Evolutionary conservation across 2,329 filamentous ascomycete species (phyloP).

Genomic region (Didymella keratinophila): DNA sequence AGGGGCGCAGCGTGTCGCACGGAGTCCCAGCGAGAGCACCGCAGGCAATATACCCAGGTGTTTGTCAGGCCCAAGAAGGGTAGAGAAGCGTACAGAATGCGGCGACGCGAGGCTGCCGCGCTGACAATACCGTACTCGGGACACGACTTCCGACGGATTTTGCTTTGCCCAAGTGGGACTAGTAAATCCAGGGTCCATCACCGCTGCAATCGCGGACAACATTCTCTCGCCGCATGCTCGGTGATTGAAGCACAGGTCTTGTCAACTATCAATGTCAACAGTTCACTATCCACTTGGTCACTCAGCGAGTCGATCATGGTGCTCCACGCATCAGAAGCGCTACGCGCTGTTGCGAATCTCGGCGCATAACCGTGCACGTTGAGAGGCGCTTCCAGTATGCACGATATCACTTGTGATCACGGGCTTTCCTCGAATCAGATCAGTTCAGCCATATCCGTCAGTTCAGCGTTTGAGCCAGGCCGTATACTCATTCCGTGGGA

Average conservation of each 20-base stretch:
- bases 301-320: background rate
- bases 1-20: background rate
- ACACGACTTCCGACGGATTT: constrained; percentile 17
- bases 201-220: background rate
- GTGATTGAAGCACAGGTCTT: background rate
- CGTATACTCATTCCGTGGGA: background rate
- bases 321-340: background rate
- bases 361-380: background rate
- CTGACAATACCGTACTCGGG: constrained; percentile 28
- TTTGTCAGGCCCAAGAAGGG: background rate
- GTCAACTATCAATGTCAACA: no score
- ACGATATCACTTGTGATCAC: background rate
- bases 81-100: constrained; percentile 10
- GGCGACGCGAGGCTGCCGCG: constrained; percentile 4
- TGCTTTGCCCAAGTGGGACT: background rate
- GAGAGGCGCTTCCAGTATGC: background rate
- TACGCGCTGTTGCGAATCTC: background rate
- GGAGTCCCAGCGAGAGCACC: background rate
- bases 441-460: background rate
- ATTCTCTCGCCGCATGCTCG: background rate
- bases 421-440: background rate
- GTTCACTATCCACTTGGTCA: background rate
- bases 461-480: background rate
- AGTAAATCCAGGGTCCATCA: background rate
- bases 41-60: background rate